Evolutionary conservation across 257 asterid species (phyloP).

Genomic region (Solanum bukasovii): DNA sequence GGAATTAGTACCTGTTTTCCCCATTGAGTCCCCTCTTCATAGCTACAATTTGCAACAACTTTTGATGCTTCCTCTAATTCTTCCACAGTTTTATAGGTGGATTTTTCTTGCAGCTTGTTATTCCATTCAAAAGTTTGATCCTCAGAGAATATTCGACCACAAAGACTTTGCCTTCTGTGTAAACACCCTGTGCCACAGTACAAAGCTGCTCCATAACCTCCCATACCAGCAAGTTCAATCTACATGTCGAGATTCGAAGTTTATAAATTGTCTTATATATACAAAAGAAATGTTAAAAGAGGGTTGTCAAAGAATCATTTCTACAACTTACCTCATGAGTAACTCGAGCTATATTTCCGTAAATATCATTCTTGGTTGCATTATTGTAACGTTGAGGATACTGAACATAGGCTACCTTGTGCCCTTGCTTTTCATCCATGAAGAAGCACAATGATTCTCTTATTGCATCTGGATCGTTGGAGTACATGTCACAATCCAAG

Average conservation of each 20-base stretch:
- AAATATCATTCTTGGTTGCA: conserved; percentile 39
- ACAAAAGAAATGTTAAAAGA: not conserved
- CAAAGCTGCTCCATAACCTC: conserved; percentile 42
- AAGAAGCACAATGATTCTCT: conserved; percentile 67
- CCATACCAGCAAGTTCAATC: conserved; percentile 58
- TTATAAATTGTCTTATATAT: not conserved
- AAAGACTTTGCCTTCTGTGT: conserved; percentile 54
- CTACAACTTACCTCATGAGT: conserved; percentile 19
- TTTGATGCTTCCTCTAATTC: conserved; percentile 53
- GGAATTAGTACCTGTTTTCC: conserved; percentile 47
- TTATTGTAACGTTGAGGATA: conserved; percentile 54
- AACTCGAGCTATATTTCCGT: conserved; percentile 19
- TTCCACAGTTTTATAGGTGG: conserved; percentile 14
- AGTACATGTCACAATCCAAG: conserved; percentile 88
- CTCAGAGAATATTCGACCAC: conserved; percentile 25
- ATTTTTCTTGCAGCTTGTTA: not conserved
- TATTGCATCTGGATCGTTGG: conserved; percentile 58
- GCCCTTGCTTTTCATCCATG: conserved; percentile 51
- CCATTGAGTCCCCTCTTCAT: conserved; percentile 66
- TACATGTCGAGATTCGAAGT: not conserved
- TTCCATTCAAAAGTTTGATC: conserved; percentile 10
- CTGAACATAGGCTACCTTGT: conserved; percentile 39
- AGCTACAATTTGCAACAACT: conserved; percentile 46
- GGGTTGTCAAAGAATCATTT: not conserved
- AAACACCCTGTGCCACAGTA: conserved; percentile 70